Evolutionary conservation across 495 filamentous ascomycete genomes (phyloP).

Genomic region (Umbilicaria muhlenbergii): DNA sequence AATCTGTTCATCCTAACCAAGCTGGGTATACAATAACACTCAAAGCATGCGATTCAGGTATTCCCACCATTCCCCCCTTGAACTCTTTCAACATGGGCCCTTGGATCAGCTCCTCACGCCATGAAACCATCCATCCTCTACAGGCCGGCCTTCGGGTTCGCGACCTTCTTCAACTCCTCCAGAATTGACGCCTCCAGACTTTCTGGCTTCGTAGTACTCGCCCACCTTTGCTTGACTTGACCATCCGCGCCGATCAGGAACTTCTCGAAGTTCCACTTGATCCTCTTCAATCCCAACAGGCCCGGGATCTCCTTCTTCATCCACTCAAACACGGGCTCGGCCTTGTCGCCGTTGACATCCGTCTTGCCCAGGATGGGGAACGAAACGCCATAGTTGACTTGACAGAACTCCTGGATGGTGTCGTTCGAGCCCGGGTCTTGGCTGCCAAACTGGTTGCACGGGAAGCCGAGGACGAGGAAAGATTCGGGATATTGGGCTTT

Average conservation of each 20-base stretch:
- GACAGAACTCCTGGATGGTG: constrained; percentile 85
- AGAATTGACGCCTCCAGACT: constrained; percentile 55
- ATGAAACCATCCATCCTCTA: no score
- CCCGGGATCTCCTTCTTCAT: constrained; percentile 78
- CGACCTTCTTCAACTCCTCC: constrained; percentile 48
- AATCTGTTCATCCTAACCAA: no score
- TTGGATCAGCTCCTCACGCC: no score
- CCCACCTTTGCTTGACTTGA: constrained; percentile 67
- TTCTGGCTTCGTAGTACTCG: constrained; percentile 75
- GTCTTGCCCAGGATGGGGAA: constrained; percentile 88
- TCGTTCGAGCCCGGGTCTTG: constrained; percentile 86
- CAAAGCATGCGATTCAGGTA: no score
- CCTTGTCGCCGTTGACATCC: constrained; percentile 78
- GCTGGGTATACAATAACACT: no score
- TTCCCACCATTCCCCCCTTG: no score
- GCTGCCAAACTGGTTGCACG: constrained; percentile 90
- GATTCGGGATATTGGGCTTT: constrained; percentile 49
- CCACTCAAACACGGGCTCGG: constrained; percentile 72
- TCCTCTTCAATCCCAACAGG: constrained; percentile 64
- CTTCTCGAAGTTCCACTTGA: constrained; percentile 99
- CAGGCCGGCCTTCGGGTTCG: constrained; percentile 3
- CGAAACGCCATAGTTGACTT: constrained; percentile 84
- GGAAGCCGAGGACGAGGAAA: constrained; percentile 85
- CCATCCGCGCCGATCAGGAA: constrained; percentile 81
- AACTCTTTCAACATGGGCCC: no score